Percentiles rank a stretch among this genome's conserved stretches.
Conservation (phyloP, 768 basidiomycete genomes). For the Mycena leptocephala region DNA sequence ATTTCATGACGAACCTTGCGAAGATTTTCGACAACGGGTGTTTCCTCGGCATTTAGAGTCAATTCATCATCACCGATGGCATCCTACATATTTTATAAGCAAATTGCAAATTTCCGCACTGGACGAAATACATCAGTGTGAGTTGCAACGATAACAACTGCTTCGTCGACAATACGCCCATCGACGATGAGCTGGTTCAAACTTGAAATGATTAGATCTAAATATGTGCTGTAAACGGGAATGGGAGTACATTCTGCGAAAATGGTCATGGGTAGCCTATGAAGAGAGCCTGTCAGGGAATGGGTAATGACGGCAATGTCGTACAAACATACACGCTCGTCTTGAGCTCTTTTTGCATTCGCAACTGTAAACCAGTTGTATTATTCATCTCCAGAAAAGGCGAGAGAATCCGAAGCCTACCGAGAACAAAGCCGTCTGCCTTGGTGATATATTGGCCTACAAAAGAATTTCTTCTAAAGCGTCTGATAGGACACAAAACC, state of each 20-base stretch:
- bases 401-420: background rate
- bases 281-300: background rate
- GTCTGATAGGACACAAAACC: too few relatives aligned
- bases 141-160: background rate
- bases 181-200: background rate
- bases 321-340: conserved; percentile 10
- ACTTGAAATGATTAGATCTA: background rate
- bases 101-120: background rate
- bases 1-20: background rate
- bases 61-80: background rate
- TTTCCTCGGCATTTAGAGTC: background rate
- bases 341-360: conserved; percentile 6
- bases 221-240: background rate
- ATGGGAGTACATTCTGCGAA: background rate
- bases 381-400: too few relatives aligned
- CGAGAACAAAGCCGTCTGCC: conserved; percentile 7
- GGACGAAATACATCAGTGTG: conserved; percentile 3
- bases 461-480: background rate
- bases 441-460: background rate
- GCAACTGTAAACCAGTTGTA: background rate
- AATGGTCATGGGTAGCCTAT: background rate
- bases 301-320: background rate
- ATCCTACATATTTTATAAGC: background rate
- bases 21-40: background rate
- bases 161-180: background rate